These are phyloP conservation scores for Solanum boliviense DNA, from an alignment of 257 asterid species.

Conservation along the genomic window DNA sequence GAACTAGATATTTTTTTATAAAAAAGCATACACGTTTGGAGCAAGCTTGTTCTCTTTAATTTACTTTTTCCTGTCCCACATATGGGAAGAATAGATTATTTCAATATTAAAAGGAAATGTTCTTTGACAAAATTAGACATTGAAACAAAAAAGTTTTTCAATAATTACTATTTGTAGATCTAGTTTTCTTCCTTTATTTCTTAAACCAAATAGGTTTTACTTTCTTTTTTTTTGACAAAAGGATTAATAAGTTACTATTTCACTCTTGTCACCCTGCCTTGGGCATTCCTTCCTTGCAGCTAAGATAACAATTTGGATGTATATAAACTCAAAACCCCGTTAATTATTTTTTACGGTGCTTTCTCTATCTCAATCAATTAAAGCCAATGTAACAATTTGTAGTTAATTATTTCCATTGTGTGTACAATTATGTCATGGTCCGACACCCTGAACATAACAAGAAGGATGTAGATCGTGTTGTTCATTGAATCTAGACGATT, in stretches of 20 bases:
- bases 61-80: background rate
- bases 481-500: background rate
- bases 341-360: background rate
- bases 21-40: background rate
- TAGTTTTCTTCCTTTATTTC: background rate
- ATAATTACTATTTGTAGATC: background rate
- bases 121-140: background rate
- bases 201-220: background rate
- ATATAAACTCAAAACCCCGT: no score
- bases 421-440: background rate
- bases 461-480: background rate
- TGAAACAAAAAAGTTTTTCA: background rate
- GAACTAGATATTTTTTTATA: background rate
- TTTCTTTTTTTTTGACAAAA: background rate
- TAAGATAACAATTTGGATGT: no score
- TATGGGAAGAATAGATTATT: background rate
- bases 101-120: background rate
- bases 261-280: no score
- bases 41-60: background rate
- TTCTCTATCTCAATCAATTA: no score
- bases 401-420: background rate
- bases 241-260: no score
- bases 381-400: background rate
- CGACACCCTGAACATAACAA: background rate
- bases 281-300: no score